Evolutionary conservation across 305 asterid species (phyloP).

Genomic region (Fraxinus baroniana): DNA sequence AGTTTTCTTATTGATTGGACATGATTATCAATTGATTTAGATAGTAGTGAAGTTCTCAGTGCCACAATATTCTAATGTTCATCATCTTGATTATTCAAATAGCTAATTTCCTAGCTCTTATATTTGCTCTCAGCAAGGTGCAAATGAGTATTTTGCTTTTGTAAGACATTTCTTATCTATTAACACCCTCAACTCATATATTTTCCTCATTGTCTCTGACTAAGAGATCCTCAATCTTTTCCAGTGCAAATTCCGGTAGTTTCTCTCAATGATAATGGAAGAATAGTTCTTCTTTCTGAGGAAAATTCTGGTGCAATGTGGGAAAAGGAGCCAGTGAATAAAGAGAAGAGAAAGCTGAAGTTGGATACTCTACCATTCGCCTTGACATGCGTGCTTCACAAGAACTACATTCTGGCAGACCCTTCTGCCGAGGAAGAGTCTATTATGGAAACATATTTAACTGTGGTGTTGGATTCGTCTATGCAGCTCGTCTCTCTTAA

Average conservation of each 20-base stretch:
- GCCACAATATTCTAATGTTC: background rate
- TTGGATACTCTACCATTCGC: slow-evolving; percentile 56
- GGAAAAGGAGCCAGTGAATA: slow-evolving; percentile 66
- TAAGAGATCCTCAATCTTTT: slow-evolving; percentile 22
- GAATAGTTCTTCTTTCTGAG: slow-evolving; percentile 60
- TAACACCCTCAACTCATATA: background rate
- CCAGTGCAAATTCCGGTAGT: slow-evolving; percentile 84
- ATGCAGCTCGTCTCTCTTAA: slow-evolving; percentile 67
- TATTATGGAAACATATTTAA: slow-evolving; percentile 69
- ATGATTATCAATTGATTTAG: background rate
- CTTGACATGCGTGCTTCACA: slow-evolving; percentile 76
- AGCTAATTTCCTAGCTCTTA: background rate
- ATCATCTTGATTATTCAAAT: background rate
- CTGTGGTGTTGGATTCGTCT: slow-evolving; percentile 73
- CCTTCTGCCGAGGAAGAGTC: slow-evolving; percentile 93
- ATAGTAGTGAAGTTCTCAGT: background rate
- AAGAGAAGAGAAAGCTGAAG: slow-evolving; percentile 71
- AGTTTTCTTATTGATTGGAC: background rate
- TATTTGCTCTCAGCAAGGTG: background rate
- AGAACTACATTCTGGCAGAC: slow-evolving; percentile 83
- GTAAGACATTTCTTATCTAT: background rate
- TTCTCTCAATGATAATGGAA: slow-evolving; percentile 55
- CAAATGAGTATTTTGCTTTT: background rate
- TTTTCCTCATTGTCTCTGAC: background rate
- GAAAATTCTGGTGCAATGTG: slow-evolving; percentile 44